Conservation (phyloP, 1,139 yeast genomes). For the Yamadazyma kanchanaburiensis region DNA sequence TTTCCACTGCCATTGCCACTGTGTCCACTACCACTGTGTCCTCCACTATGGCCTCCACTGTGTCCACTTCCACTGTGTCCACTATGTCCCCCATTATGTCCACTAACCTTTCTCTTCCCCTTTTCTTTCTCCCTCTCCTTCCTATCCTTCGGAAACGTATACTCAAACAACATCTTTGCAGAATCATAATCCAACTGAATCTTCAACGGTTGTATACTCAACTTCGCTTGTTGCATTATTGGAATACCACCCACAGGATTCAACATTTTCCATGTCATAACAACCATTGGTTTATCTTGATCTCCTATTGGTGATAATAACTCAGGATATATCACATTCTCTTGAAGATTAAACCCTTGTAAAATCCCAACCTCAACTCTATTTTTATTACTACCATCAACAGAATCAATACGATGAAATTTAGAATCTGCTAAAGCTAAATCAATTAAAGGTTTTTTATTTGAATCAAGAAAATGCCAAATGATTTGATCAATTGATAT, state of each 20-base stretch:
- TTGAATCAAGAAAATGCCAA: constrained; percentile 64
- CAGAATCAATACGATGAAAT: constrained; percentile 56
- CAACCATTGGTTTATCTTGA: constrained; percentile 32
- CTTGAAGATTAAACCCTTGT: constrained; percentile 68
- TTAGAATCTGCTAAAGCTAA: constrained; percentile 62
- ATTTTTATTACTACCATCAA: constrained; percentile 58
- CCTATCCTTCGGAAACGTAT: constrained; percentile 56
- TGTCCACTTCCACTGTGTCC: too few species aligned
- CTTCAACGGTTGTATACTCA: constrained; percentile 66
- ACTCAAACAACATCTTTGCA: constrained; percentile 58
- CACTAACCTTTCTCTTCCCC: constrained; percentile 1
- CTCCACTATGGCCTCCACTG: constrained; percentile 9
- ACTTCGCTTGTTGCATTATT: constrained; percentile 42
- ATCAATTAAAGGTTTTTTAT: constrained; percentile 66
- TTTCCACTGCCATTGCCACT: too few species aligned
- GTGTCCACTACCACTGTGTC: too few species aligned
- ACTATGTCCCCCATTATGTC: too few species aligned
- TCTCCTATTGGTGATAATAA: constrained; percentile 52
- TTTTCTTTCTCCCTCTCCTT: constrained; percentile 21
- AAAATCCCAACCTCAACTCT: constrained; percentile 58
- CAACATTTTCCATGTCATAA: constrained; percentile 67
- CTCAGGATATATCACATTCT: constrained; percentile 66
- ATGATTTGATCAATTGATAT: constrained; percentile 62
- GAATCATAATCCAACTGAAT: constrained; percentile 71
- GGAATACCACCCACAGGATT: constrained; percentile 87